Evolutionary conservation across 2,329 filamentous ascomycete species (phyloP), one percentile per base, ranked within the genome.

Genomic region (Clarireedia homoeocarpa): DNA sequence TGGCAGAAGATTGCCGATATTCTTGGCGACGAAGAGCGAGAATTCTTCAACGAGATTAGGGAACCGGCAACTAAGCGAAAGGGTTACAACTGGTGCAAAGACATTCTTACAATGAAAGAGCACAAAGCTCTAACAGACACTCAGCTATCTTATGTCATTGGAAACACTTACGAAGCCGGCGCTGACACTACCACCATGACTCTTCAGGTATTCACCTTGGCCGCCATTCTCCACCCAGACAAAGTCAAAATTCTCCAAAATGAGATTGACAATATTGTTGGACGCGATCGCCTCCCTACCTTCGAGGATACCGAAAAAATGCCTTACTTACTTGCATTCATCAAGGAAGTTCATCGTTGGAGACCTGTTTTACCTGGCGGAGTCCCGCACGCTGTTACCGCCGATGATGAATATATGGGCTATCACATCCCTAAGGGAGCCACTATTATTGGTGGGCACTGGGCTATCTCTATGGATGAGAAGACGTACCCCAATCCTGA

Each of bases 341-440:
- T 80, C 12, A 70, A 77, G 51, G 77, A 80, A 59, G 71, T 71
- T 6, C 67, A 71, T 40, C 70, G 76, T 15, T 76, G 72, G 71
- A 68, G 67, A 26, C 76, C 76, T 4, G 67, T 78, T 4, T 72
- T 71, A 10, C 75, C 76, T 0, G 65, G 78, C 2, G 77, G 75
- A 3, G 76, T 84, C 39, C 80, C 81, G 1, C 81, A 84, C 65
- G 73, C 70, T 46, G 72, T 77, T 15, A 70, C 77, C 2, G 67
- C 75, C 48, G 80, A 84, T 51, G 81, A 84, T 55, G 70, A 75
- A 12, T 84, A 83, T 63, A 71, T 77, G 24, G 80, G 76, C 39
- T 78, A 79, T 66, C 74, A 75, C 57, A 81, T 84, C 50, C 80
- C 79, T 9, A 77, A 75, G 23, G 81, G 80, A 74, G 77, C 64